Conservation (phyloP, 352 stramenopile species). For the Pythium graminicola region DNA sequence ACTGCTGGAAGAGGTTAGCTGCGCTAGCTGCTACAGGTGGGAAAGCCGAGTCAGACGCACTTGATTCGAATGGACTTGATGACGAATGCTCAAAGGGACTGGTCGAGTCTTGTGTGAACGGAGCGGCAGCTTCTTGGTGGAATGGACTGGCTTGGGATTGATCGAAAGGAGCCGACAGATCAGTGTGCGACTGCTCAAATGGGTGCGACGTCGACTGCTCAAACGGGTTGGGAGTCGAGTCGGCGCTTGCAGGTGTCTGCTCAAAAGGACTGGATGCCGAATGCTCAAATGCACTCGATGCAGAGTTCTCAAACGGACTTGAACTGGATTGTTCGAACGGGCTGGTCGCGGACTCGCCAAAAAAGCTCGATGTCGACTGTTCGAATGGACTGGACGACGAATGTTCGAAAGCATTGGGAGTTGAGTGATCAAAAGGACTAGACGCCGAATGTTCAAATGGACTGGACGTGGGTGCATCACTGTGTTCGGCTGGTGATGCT, state of each 20-base stretch:
- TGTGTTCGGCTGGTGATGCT: too few species aligned
- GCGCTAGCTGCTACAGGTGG: too few species aligned
- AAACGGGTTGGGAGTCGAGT: background rate
- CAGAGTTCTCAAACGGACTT: constrained; percentile 2
- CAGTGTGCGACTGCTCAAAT: constrained; percentile 5
- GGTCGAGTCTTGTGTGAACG: background rate
- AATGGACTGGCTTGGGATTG: background rate
- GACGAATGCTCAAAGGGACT: constrained; percentile 3
- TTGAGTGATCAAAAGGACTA: constrained; percentile 1
- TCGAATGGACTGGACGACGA: background rate
- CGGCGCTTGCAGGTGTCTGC: background rate
- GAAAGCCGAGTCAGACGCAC: too few species aligned
- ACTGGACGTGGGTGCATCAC: too few species aligned
- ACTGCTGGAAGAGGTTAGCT: background rate
- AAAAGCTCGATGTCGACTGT: constrained; percentile 1
- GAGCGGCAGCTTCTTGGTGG: background rate
- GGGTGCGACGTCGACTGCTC: constrained; percentile 1
- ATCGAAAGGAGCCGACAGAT: constrained; percentile 7
- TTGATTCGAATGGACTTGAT: too few species aligned
- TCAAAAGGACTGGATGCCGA: constrained; percentile 4
- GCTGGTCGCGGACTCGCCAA: background rate
- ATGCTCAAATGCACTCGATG: constrained; percentile 3
- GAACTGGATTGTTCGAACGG: background rate
- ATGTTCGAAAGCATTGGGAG: constrained; percentile 1
- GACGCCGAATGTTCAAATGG: background rate